Conservation (phyloP, 805 yeast genomes). For the Kodamaea leandrae region DNA sequence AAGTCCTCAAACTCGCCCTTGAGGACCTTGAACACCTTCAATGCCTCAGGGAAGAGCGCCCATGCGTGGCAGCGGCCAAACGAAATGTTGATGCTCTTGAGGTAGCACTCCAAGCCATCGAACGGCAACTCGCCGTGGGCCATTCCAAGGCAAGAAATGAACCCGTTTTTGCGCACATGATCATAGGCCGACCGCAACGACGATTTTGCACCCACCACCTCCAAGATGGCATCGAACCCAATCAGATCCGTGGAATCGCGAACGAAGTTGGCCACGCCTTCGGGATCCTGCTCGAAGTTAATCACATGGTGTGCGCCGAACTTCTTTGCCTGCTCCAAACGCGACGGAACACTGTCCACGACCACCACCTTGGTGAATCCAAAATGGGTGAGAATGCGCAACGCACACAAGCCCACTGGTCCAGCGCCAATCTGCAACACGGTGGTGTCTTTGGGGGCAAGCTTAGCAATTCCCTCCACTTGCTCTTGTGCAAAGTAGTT, state of each 20-base stretch:
- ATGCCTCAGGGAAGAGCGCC: constrained; percentile 52
- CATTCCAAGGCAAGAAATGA: constrained; percentile 58
- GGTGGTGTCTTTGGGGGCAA: constrained; percentile 26
- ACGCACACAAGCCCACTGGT: constrained; percentile 57
- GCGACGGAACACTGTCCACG: constrained; percentile 47
- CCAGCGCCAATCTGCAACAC: constrained; percentile 59
- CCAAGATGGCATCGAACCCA: constrained; percentile 61
- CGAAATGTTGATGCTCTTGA: constrained; percentile 54
- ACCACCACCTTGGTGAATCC: constrained; percentile 47
- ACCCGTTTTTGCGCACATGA: constrained; percentile 55
- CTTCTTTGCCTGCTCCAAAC: constrained; percentile 42
- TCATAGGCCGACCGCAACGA: constrained; percentile 54
- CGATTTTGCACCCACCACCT: constrained; percentile 54
- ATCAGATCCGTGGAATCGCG: constrained; percentile 39
- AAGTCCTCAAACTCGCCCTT: constrained; percentile 48
- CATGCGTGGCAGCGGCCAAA: constrained; percentile 66
- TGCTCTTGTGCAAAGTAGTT: constrained; percentile 36
- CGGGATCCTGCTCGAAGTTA: constrained; percentile 39
- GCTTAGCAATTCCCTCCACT: constrained; percentile 17
- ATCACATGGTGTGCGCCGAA: constrained; percentile 52
- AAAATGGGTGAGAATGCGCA: constrained; percentile 41
- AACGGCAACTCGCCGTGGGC: constrained; percentile 58
- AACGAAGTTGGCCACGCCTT: constrained; percentile 20
- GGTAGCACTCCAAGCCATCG: constrained; percentile 54
- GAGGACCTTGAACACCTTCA: constrained; percentile 45